Evolutionary conservation across 768 basidiomycete species (phyloP).

Genomic region (Termitomyces sp.): DNA sequence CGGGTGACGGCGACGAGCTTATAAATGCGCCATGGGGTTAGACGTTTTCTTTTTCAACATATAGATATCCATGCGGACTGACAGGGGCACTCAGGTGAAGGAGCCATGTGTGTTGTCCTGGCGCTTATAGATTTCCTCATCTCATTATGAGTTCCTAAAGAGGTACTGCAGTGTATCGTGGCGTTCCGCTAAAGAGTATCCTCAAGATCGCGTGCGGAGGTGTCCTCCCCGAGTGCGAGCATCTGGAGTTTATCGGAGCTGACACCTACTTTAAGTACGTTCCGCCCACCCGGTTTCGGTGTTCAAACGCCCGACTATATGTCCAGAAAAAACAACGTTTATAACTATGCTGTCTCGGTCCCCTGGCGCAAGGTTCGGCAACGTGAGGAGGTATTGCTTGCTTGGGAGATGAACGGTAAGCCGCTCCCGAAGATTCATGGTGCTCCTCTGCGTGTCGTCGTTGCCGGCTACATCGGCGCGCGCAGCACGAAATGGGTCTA

Average conservation of each 20-base stretch:
- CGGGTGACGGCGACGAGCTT: constrained; percentile 50
- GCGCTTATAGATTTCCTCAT: background rate
- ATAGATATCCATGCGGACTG: background rate
- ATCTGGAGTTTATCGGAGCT: constrained; percentile 52
- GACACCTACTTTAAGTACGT: constrained; percentile 52
- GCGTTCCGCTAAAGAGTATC: constrained; percentile 48
- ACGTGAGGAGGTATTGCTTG: constrained; percentile 44
- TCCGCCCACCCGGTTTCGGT: background rate
- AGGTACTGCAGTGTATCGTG: constrained; percentile 47
- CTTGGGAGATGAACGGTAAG: constrained; percentile 49
- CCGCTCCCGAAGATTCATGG: constrained; percentile 48
- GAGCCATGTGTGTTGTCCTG: constrained; percentile 33
- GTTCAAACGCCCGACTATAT: background rate
- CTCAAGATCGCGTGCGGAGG: constrained; percentile 49
- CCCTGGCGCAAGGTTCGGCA: constrained; percentile 43
- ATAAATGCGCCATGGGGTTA: constrained; percentile 47
- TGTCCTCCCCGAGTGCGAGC: constrained; percentile 38
- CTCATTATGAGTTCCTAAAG: constrained; percentile 16
- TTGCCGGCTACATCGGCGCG: constrained; percentile 51
- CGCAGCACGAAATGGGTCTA: constrained; percentile 51
- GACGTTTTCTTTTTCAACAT: background rate
- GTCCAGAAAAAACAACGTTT: constrained; percentile 27
- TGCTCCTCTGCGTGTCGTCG: constrained; percentile 43
- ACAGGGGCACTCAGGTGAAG: constrained; percentile 26
- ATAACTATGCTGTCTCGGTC: constrained; percentile 41